phyloP scores from a whole-genome alignment of 2,329 filamentous ascomycete species.

The Scopulariopsis brevicaulis region DNA sequence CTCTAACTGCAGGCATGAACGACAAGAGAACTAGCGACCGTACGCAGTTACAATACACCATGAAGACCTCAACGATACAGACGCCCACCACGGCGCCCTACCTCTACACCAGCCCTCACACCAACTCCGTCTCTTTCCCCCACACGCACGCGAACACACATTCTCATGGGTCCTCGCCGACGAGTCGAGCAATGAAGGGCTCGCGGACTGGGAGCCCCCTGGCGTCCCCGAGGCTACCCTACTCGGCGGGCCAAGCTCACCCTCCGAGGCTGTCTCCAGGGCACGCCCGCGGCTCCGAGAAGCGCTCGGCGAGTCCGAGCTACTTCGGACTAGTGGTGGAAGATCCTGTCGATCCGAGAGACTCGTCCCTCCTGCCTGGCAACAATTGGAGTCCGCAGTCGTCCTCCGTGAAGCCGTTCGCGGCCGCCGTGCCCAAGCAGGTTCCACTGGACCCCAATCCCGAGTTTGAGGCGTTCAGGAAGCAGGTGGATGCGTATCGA shows the following conservation, averaged over 20 bases:
- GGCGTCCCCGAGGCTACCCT: constrained; percentile 37
- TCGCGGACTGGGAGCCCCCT: constrained; percentile 32
- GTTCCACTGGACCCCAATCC: constrained; percentile 65
- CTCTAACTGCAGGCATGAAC: not conserved
- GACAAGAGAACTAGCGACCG: not conserved
- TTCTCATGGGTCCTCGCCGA: constrained; percentile 18
- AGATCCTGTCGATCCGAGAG: constrained; percentile 43
- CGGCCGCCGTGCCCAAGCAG: constrained; percentile 53
- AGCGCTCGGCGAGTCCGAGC: constrained; percentile 54
- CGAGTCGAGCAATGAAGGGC: constrained; percentile 19
- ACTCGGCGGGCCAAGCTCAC: constrained; percentile 42
- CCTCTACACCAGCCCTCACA: constrained; percentile 17
- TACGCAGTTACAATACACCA: constrained; percentile 24
- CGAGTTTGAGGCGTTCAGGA: constrained; percentile 71
- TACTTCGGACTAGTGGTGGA: constrained; percentile 75
- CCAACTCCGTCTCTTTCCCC: constrained; percentile 5
- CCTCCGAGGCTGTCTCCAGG: constrained; percentile 22
- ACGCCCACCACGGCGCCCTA: constrained; percentile 15
- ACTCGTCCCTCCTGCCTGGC: constrained; percentile 50
- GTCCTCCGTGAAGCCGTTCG: constrained; percentile 57
- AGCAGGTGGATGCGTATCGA: constrained; percentile 56
- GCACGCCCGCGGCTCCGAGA: not conserved
- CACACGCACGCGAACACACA: constrained; percentile 15
- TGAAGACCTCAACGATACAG: constrained; percentile 31
- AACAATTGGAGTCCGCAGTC: constrained; percentile 67